Evolutionary conservation across 2,329 filamentous ascomycete genomes (phyloP).

Genomic region (Gnomoniopsis sp.): DNA sequence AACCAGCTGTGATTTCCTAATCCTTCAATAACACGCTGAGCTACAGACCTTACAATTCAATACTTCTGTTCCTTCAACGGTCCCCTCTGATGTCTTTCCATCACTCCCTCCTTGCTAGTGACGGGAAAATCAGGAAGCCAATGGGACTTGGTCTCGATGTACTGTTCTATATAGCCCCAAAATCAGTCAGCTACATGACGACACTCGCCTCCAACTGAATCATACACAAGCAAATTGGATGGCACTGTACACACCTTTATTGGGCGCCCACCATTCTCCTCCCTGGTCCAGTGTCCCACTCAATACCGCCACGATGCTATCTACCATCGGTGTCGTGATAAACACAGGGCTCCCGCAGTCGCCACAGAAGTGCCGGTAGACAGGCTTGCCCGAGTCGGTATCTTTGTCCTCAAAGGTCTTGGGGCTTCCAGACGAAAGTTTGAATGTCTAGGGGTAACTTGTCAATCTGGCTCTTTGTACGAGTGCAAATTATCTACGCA

Average conservation of each 20-base stretch:
- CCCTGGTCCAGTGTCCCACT: conserved; percentile 10
- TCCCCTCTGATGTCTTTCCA: conserved; percentile 4
- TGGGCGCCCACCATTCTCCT: conserved; percentile 7
- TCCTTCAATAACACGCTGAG: not conserved
- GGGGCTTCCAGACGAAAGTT: not conserved
- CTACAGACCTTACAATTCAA: not conserved
- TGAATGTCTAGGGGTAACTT: not conserved
- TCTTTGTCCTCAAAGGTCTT: not conserved
- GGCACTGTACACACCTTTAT: conserved; percentile 1
- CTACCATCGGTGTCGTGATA: conserved; percentile 7
- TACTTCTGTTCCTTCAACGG: not conserved
- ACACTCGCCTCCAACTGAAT: not conserved
- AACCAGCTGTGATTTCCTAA: too few relatives aligned
- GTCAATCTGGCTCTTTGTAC: not conserved
- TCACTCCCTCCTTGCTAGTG: not conserved
- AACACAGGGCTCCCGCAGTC: conserved; percentile 9
- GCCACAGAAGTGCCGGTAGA: conserved; percentile 2
- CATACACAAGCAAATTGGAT: not conserved
- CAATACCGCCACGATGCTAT: not conserved
- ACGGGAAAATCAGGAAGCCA: conserved; percentile 10
- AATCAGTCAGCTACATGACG: not conserved
- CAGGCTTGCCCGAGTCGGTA: not conserved
- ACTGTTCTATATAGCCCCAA: not conserved
- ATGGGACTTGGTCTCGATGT: conserved; percentile 11
- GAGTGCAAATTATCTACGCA: not conserved